Conservation (phyloP, 179 eudicot species). For the Beta macrorhiza region DNA sequence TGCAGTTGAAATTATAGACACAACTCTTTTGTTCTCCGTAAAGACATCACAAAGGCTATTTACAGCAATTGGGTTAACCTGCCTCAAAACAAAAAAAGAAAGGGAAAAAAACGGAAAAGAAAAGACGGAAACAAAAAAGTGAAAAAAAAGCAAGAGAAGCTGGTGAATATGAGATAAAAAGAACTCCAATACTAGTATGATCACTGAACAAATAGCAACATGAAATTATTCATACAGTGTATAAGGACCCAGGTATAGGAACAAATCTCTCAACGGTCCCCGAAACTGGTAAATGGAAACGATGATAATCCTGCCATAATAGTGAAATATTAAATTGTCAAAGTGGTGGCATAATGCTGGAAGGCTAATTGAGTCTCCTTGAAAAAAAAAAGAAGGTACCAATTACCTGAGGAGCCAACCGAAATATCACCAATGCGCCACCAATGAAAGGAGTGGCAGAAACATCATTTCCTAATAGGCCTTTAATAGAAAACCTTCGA, state of each 20-base stretch:
- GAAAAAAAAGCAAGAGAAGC: neutral
- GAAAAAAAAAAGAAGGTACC: neutral
- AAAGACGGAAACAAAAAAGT: neutral
- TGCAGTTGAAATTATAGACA: slow-evolving; percentile 66
- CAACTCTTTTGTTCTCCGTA: slow-evolving; percentile 87
- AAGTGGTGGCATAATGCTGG: neutral
- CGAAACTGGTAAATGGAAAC: slow-evolving; percentile 89
- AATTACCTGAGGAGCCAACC: slow-evolving; percentile 95
- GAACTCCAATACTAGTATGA: neutral
- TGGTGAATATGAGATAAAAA: slow-evolving; percentile 9
- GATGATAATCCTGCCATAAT: slow-evolving; percentile 83
- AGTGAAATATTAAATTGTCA: slow-evolving; percentile 6
- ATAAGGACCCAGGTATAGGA: slow-evolving; percentile 76
- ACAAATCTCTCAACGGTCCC: slow-evolving; percentile 72
- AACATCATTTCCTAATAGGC: slow-evolving; percentile 64
- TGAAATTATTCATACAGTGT: slow-evolving; percentile 58
- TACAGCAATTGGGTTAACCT: slow-evolving; percentile 98
- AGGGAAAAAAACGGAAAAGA: neutral
- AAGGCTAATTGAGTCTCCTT: slow-evolving; percentile 2
- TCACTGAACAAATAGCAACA: slow-evolving; percentile 5
- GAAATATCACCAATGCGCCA: slow-evolving; percentile 87
- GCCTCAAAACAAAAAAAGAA: neutral
- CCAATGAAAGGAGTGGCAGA: slow-evolving; percentile 54
- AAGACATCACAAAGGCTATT: slow-evolving; percentile 94
- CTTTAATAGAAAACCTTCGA: slow-evolving; percentile 76